Evolutionary conservation across 257 asterid species (phyloP).

Genomic region (Solanum etuberosum): DNA sequence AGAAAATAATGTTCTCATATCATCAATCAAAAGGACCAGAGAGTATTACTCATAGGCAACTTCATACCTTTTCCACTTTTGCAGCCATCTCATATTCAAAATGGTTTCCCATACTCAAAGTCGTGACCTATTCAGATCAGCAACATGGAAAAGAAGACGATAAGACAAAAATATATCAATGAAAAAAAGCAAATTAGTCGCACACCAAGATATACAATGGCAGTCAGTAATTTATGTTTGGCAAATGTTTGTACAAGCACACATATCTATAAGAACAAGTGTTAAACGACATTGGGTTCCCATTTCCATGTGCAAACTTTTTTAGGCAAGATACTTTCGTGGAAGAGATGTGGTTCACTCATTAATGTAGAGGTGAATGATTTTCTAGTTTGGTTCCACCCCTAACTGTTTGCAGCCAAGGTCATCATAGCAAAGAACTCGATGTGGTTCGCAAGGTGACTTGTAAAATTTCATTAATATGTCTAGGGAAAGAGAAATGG

Average conservation of each 20-base stretch:
- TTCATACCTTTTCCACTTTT: conserved; percentile 72
- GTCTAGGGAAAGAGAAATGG: background rate
- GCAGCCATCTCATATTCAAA: conserved; percentile 77
- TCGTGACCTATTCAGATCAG: conserved; percentile 37
- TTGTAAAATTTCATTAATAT: background rate
- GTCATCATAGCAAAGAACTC: background rate
- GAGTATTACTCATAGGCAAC: conserved; percentile 8
- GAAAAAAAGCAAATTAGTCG: background rate
- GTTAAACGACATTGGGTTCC: background rate
- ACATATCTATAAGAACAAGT: background rate
- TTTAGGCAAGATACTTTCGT: background rate
- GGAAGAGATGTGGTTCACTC: background rate
- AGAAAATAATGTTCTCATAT: background rate
- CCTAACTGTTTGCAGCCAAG: background rate
- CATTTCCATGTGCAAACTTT: background rate
- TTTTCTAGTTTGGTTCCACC: background rate
- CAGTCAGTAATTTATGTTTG: background rate
- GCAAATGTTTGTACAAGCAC: background rate
- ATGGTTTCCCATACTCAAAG: conserved; percentile 89
- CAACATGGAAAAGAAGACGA: conserved; percentile 8
- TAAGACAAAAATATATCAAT: background rate
- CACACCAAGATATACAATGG: background rate
- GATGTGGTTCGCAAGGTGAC: background rate
- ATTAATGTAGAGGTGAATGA: background rate
- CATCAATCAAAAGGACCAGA: conserved; percentile 1